Evolutionary conservation across 1,284 basidiomycete genomes (phyloP), one percentile per base, ranked within the genome.

Genomic region (Sanghuangporus sanghuang): DNA sequence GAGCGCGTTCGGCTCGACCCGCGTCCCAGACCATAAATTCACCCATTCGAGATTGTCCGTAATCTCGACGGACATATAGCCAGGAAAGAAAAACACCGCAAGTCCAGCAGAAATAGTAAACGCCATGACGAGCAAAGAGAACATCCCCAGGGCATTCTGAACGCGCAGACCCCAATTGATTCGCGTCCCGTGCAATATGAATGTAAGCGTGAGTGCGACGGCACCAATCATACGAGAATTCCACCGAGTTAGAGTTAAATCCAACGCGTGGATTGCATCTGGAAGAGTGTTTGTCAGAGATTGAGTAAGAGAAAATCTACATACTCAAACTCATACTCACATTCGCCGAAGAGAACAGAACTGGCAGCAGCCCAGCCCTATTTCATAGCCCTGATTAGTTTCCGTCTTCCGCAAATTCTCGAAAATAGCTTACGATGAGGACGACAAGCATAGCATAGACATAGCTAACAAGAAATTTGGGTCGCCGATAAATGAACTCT

Each of bases 341-440:
- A 87, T 84, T 89, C 86, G 38, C 85, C 86, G 63, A 87, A 85
- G 6, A 86, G 85, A n/a, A 86, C 75, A 56, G 79, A 78, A 67
- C 82, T 81, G 2, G 84, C 80, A 2, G 84, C 77, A 49, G 84
- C 76, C 66, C 81, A 81, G 3, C 84, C 85, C 81, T 84, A 27
- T 35, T 14, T 12, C 21, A 27, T 7, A n/a, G 11, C 12, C 9
- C 21, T 46, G n/a, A 27, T 63, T 48, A 70, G 61, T 38, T 71
- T 71, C 60, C 69, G 69, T 27, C 70, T 40, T 23, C 68, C 63
- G 18, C 12, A 67, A 9, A 63, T 69, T 35, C 62, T 59, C 39
- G 64, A 14, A 38, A 5, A 27, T 6, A 16, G 73, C 82, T 59
- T 67, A 85, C 87, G 39, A 83, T 80, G 18, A 89, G 78, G 11